Percentiles rank a stretch among this genome's conserved stretches.
These are phyloP conservation scores for Solanum medicagineum DNA, from an alignment of 257 asterid species.

Conservation along the genomic window DNA sequence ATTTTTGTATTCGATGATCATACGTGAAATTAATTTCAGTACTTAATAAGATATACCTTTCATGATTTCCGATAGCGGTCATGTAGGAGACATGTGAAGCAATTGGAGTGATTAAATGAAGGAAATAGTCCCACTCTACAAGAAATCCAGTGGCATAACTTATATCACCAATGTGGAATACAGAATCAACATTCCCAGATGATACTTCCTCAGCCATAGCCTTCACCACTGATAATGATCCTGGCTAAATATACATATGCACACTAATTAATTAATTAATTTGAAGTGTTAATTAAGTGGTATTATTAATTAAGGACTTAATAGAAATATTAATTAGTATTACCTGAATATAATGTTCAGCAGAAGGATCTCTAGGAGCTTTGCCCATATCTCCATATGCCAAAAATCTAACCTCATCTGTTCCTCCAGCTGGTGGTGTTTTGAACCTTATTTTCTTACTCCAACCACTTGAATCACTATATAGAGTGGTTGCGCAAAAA, in stretches of 20 bases:
- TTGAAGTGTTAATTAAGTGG: neutral
- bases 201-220: constrained; percentile 48
- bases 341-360: constrained; percentile 79
- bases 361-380: constrained; percentile 66
- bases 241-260: constrained; percentile 35
- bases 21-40: neutral
- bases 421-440: constrained; percentile 70
- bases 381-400: constrained; percentile 95
- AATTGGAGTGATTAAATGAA: constrained; percentile 49
- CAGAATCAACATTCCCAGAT: constrained; percentile 38
- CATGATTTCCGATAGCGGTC: constrained; percentile 95
- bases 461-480: constrained; percentile 69
- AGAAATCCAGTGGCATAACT: constrained; percentile 88
- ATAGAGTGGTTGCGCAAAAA: neutral
- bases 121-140: constrained; percentile 87
- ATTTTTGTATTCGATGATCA: neutral
- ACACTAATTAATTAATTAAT: neutral
- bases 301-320: neutral
- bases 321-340: neutral
- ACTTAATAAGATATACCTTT: constrained; percentile 23
- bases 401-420: constrained; percentile 43
- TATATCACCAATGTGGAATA: constrained; percentile 88
- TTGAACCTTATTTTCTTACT: constrained; percentile 37
- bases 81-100: constrained; percentile 69
- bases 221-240: constrained; percentile 47